These are phyloP conservation scores for Amanita phalloides DNA, from an alignment of 768 basidiomycete genomes.

Conservation along the genomic window DNA sequence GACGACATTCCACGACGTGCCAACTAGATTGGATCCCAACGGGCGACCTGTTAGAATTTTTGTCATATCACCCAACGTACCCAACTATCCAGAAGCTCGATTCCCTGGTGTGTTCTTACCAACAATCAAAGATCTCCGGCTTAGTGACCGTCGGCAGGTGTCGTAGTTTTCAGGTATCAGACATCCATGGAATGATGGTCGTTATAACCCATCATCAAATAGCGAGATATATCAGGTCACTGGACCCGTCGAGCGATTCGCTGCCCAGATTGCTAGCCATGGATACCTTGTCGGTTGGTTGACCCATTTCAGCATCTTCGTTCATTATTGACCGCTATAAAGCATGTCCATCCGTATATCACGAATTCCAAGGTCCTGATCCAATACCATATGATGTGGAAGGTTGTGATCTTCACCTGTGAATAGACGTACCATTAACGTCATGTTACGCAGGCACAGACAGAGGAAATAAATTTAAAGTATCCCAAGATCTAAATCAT, in stretches of 20 bases:
- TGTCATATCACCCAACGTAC: slow-evolving; percentile 68
- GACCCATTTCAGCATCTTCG: not conserved
- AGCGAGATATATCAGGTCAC: slow-evolving; percentile 96
- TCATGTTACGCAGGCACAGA: slow-evolving; percentile 19
- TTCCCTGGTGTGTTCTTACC: slow-evolving; percentile 56
- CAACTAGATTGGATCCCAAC: slow-evolving; percentile 48
- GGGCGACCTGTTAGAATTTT: slow-evolving; percentile 70
- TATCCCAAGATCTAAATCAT: slow-evolving; percentile 8
- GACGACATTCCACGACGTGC: slow-evolving; percentile 68
- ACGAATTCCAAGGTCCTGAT: slow-evolving; percentile 88
- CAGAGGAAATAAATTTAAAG: slow-evolving; percentile 91
- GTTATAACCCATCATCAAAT: not conserved
- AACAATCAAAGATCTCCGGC: not conserved
- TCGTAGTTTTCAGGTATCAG: slow-evolving; percentile 68
- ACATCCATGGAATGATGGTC: not conserved
- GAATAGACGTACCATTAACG: not conserved
- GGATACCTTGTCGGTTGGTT: slow-evolving; percentile 71
- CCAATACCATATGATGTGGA: slow-evolving; percentile 82
- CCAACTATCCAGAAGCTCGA: slow-evolving; percentile 81
- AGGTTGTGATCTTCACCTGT: slow-evolving; percentile 29
- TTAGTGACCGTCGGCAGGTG: slow-evolving; percentile 34
- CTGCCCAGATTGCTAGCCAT: slow-evolving; percentile 79
- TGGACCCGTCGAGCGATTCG: slow-evolving; percentile 93
- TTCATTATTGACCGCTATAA: not conserved
- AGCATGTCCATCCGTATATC: slow-evolving; percentile 83